Conservation (phyloP, 1,284 basidiomycete species). For the Cyathus pygmaeus region DNA sequence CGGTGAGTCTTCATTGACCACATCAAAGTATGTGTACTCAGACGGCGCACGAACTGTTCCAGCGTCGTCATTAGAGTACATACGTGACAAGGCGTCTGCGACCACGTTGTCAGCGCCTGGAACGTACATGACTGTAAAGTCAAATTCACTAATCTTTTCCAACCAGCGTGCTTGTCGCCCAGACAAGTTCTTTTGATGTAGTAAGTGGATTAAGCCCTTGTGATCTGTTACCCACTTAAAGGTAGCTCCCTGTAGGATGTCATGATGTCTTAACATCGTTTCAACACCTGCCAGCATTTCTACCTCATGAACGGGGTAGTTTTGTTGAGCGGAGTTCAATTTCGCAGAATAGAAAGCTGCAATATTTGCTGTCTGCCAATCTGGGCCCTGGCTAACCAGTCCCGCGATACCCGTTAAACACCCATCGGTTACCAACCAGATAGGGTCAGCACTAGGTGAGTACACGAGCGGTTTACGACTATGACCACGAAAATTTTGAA, state of each 20-base stretch:
- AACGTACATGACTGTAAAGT: conserved; percentile 34
- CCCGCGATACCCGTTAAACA: conserved; percentile 34
- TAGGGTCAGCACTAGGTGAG: conserved; percentile 9
- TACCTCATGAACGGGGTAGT: conserved; percentile 46
- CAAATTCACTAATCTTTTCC: conserved; percentile 37
- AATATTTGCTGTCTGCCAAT: conserved; percentile 26
- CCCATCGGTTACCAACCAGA: conserved; percentile 36
- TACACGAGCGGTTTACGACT: conserved; percentile 27
- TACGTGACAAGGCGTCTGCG: conserved; percentile 32
- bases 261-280: conserved; percentile 35
- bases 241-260: conserved; percentile 35
- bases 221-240: conserved; percentile 50
- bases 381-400: conserved; percentile 33
- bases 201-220: conserved; percentile 38
- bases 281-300: conserved; percentile 46
- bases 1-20: too few relatives aligned
- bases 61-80: conserved; percentile 30
- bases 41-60: conserved; percentile 15
- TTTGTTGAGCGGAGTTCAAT: conserved; percentile 37
- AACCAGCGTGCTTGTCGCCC: conserved; percentile 47
- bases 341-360: conserved; percentile 36
- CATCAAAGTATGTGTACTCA: too few relatives aligned
- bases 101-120: conserved; percentile 32
- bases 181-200: conserved; percentile 39
- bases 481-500: conserved; percentile 12